Percentiles rank a stretch among this genome's conserved stretches.
Evolutionary conservation across 192 early-diverging fungal genomes (phyloP).

Genomic region (Backusella tarrabulga): DNA sequence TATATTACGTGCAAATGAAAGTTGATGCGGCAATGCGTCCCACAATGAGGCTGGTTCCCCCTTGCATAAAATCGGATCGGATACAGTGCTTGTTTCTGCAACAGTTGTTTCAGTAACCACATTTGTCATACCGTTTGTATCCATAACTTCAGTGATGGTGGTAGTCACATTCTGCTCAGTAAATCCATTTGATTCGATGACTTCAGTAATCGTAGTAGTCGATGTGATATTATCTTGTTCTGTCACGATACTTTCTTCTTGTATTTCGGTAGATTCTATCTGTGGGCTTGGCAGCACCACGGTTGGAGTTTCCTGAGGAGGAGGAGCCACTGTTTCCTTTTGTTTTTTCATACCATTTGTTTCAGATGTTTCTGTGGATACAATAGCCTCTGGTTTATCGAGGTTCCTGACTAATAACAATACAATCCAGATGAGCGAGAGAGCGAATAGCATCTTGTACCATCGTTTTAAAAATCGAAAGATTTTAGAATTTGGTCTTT

Average conservation of each 20-base stretch:
- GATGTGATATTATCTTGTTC: not conserved
- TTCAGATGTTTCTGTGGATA: not conserved
- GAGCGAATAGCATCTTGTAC: not conserved
- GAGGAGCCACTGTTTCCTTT: not conserved
- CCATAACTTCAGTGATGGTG: not conserved
- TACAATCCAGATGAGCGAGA: not conserved
- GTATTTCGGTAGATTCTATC: not conserved
- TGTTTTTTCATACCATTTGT: not conserved
- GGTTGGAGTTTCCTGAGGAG: not conserved
- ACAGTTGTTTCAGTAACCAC: not conserved
- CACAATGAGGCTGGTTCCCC: not conserved
- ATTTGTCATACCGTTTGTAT: conserved; percentile 4
- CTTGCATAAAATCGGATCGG: not conserved
- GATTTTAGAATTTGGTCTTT: not conserved
- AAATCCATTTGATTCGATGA: not conserved
- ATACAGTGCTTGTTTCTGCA: not conserved
- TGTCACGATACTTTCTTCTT: not conserved
- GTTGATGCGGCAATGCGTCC: not conserved
- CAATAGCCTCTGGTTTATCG: not conserved
- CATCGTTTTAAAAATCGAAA: not conserved
- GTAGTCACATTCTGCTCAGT: not conserved
- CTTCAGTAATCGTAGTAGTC: not conserved
- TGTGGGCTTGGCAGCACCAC: not conserved
- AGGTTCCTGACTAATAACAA: not conserved
- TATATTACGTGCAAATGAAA: not conserved